Evolutionary conservation across 2,329 filamentous ascomycete genomes (phyloP), one percentile per base, ranked within the genome.

Genomic region (Lasiodiplodia gonubiensis): DNA sequence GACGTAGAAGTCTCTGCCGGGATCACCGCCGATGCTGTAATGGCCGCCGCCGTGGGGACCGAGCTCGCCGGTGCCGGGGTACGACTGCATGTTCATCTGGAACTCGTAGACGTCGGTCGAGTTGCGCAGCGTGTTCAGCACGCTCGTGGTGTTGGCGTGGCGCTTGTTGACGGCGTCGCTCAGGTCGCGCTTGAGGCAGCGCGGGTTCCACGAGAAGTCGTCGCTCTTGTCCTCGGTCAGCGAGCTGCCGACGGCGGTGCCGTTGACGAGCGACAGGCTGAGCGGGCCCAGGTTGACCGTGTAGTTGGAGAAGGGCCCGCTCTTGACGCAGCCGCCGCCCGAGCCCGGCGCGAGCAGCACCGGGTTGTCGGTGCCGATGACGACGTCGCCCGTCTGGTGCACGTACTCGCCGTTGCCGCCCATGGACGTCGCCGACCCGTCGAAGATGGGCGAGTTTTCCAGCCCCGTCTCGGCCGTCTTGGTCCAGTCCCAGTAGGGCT

Each of bases 281-380:
- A 3, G 80, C 1, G 86, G 86, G 0, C 86, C 86, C 0, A 84
- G 77, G 67, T 81, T 81, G 46, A 83, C 79, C 2, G 69, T 71
- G 70, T 72, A 77, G 71, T 86, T 78, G 70, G 78, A 81, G 75
- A 87, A 86, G 0, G 85, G 85, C 0, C 86, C 86, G 0, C 76
- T 79, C 18, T 74, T 78, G 5, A 89, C 78, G 72, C 86, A 88
- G 1, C 86, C 86, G 48, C 86, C 86, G 11, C 86, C 86, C 0
- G 80, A 80, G 18, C 85, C 86, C 0, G 82, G 80, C 0, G 82
- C 83, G 10, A 84, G 73, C 35, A 71, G 76, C 67, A 82, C 72
- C 1, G 65, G 68, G 49, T 53, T 55, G 21, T 27, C 49, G 37
- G 48, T 30, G 42, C 30, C 48, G 6, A 69, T 75, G 25, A 54